Conservation (phyloP, 148 eudicot genomes). For the Dysphania ambrosioides region DNA sequence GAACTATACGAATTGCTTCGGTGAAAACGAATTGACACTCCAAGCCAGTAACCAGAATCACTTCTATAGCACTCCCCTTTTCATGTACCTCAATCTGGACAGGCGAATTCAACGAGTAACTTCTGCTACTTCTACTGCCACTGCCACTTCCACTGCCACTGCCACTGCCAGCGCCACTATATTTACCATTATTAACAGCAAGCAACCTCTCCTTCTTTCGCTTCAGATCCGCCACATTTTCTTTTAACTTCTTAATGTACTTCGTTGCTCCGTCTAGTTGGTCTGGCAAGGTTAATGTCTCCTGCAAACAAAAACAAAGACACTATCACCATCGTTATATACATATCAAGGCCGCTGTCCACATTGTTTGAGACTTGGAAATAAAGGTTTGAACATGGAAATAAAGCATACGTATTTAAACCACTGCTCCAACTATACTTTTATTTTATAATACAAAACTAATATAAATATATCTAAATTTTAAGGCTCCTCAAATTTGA, state of each 20-base stretch:
- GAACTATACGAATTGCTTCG: conserved; percentile 42
- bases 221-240: conserved; percentile 39
- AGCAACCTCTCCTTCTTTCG: conserved; percentile 27
- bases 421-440: no score
- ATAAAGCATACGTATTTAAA: no score
- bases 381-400: no score
- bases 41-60: conserved; percentile 41
- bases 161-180: no score
- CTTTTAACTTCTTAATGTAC: conserved; percentile 48
- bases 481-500: no score
- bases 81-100: conserved; percentile 42
- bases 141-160: no score
- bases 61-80: conserved; percentile 38
- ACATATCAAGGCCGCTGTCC: no score
- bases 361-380: no score
- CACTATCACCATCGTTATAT: no score
- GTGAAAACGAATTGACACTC: conserved; percentile 50
- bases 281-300: conserved; percentile 38
- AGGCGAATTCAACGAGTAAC: conserved; percentile 26
- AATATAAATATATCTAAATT: no score
- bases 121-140: no score
- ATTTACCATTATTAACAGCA: neutral
- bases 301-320: conserved; percentile 30
- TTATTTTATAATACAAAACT: no score
- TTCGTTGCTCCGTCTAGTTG: conserved; percentile 56